Percentiles rank a stretch among this genome's conserved stretches.
phyloP scores from a whole-genome alignment of 257 asterid genomes.

The Eustoma russellianum region DNA sequence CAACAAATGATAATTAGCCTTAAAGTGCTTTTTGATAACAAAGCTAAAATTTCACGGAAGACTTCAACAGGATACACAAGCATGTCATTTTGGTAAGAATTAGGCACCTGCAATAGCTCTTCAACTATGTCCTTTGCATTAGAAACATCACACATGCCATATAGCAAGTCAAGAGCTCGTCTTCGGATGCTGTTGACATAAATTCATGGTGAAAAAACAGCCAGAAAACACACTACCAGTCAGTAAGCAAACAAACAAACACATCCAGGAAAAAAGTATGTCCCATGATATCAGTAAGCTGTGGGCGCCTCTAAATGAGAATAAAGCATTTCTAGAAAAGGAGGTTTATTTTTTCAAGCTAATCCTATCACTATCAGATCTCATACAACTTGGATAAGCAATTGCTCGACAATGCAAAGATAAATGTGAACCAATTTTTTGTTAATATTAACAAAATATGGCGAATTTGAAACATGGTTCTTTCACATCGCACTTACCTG shows the following conservation, averaged over 20 bases:
- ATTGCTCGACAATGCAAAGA: not conserved
- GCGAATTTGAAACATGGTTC: too few species aligned
- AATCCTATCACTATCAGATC: too few species aligned
- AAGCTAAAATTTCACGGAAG: conserved; percentile 1
- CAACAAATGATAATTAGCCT: conserved; percentile 18
- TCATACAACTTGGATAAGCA: too few species aligned
- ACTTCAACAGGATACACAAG: conserved; percentile 11
- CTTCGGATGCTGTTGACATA: conserved; percentile 39
- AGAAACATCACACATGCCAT: conserved; percentile 98
- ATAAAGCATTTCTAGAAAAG: too few species aligned
- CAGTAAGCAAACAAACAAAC: too few species aligned
- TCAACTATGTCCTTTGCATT: conserved; percentile 97
- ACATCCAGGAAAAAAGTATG: too few species aligned
- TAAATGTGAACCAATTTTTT: too few species aligned
- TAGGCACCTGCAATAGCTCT: conserved; percentile 74
- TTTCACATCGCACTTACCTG: too few species aligned
- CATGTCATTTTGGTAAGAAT: conserved; percentile 9
- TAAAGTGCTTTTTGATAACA: conserved; percentile 3
- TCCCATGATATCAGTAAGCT: too few species aligned
- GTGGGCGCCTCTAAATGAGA: too few species aligned
- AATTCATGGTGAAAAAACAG: not conserved
- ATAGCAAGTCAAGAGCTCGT: conserved; percentile 93
- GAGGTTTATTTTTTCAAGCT: too few species aligned
- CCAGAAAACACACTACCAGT: not conserved
- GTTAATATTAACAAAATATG: too few species aligned